phyloP scores from a whole-genome alignment of 2,329 filamentous ascomycete genomes.

The Colletotrichum aenigma region DNA sequence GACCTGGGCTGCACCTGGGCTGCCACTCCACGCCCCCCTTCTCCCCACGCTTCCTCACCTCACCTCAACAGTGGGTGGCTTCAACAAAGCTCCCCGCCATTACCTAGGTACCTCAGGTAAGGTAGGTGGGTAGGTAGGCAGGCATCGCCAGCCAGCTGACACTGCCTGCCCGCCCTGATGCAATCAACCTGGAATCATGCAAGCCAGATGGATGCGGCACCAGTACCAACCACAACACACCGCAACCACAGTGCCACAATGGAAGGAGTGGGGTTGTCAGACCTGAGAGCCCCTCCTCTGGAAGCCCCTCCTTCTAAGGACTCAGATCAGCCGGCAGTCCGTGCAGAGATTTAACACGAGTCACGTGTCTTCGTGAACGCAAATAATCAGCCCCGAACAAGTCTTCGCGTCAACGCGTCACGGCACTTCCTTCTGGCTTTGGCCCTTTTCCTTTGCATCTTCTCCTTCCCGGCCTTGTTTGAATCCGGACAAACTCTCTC shows the following conservation, averaged over 20 bases:
- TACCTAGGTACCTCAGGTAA: not conserved
- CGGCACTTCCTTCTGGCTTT: not conserved
- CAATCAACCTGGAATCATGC: conserved; percentile 13
- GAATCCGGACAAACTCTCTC: not conserved
- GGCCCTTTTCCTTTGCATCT: not conserved
- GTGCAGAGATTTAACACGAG: not conserved
- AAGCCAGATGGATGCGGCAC: conserved; percentile 18
- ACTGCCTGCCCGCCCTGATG: conserved; percentile 18
- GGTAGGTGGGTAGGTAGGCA: not conserved
- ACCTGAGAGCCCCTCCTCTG: not conserved
- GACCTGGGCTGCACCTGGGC: not conserved
- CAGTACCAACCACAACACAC: not conserved
- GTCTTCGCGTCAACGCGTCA: not conserved
- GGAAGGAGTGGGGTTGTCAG: conserved; percentile 6
- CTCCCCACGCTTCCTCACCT: not conserved
- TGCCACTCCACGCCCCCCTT: not conserved
- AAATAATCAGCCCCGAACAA: not conserved
- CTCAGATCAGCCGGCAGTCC: not conserved
- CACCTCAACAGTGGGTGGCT: not conserved
- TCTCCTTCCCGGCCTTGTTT: not conserved
- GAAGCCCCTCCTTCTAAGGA: not conserved
- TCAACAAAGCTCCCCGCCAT: not conserved
- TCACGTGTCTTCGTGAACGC: conserved; percentile 18
- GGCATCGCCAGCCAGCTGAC: conserved; percentile 12
- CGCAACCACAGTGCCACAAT: not conserved